Evolutionary conservation across 768 basidiomycete genomes (phyloP).

Genomic region (Boletus rex-veris): DNA sequence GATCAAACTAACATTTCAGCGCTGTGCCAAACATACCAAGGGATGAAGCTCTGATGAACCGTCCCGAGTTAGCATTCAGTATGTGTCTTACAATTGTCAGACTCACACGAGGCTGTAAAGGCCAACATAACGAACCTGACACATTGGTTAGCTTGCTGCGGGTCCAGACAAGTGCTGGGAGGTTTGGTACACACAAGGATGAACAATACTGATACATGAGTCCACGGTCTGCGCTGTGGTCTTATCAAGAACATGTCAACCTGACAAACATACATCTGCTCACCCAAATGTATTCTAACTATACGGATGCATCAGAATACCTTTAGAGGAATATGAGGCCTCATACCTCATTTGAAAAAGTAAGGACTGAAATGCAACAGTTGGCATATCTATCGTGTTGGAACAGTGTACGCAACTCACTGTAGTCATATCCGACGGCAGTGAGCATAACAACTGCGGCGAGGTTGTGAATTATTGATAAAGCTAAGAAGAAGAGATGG

Average conservation of each 20-base stretch:
- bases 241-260: not conserved
- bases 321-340: not conserved
- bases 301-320: not conserved
- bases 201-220: slow-evolving; percentile 2
- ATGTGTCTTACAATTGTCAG: too few relatives aligned
- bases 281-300: slow-evolving; percentile 15
- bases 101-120: not conserved
- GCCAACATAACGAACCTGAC: slow-evolving; percentile 8
- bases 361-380: slow-evolving; percentile 2
- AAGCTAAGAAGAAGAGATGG: too few relatives aligned
- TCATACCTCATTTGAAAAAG: slow-evolving; percentile 8
- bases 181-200: not conserved
- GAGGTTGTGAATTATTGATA: too few relatives aligned
- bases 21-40: not conserved
- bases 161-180: not conserved
- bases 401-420: not conserved
- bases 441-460: not conserved
- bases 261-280: not conserved
- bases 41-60: not conserved
- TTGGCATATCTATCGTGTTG: not conserved
- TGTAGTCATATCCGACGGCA: slow-evolving; percentile 8
- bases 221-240: slow-evolving; percentile 3
- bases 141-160: not conserved
- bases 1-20: not conserved
- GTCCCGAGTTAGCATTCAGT: not conserved